Percentiles rank a stretch among this genome's conserved stretches.
Evolutionary conservation across 2,329 filamentous ascomycete genomes (phyloP).

Genomic region (Calonectria naviculata): DNA sequence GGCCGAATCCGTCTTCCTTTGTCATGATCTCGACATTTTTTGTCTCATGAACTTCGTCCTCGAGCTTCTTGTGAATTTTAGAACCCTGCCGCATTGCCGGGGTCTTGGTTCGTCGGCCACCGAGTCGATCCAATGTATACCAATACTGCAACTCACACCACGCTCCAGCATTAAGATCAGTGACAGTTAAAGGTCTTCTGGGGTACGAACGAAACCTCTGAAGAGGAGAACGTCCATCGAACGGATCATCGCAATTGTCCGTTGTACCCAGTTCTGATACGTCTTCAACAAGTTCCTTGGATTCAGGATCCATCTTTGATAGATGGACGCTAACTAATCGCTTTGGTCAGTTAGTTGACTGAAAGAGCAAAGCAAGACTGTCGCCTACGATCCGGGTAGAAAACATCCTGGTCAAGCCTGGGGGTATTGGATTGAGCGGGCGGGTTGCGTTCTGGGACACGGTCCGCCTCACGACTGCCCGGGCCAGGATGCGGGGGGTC

Average conservation of each 20-base stretch:
- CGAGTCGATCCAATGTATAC: conserved; percentile 81
- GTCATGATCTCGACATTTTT: conserved; percentile 78
- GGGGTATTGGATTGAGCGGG: conserved; percentile 2
- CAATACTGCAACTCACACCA: conserved; percentile 98
- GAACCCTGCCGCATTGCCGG: conserved; percentile 86
- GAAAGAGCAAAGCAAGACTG: conserved; percentile 13
- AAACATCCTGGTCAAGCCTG: conserved; percentile 43
- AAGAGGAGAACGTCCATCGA: conserved; percentile 66
- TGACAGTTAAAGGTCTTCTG: conserved; percentile 84
- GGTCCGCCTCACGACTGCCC: conserved; percentile 8
- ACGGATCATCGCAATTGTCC: conserved; percentile 19
- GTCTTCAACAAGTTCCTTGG: conserved; percentile 27
- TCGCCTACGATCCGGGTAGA: conserved; percentile 66
- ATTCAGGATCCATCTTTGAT: conserved; percentile 31
- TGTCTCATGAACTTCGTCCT: conserved; percentile 85
- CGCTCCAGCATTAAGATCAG: conserved; percentile 86
- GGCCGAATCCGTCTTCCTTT: conserved; percentile 84
- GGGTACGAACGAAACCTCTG: conserved; percentile 83
- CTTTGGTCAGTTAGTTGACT: conserved; percentile 72
- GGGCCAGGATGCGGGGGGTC: neutral
- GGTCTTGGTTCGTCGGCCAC: conserved; percentile 81
- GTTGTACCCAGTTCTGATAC: conserved; percentile 7
- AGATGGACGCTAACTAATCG: conserved; percentile 68
- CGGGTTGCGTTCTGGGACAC: neutral
- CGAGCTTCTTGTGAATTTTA: conserved; percentile 82